A percentile compares a stretch with the other conserved stretches of the same genome.
These are phyloP conservation scores for Blastobotrys apis DNA, from an alignment of 1,139 yeast species.

Conservation along the genomic window DNA sequence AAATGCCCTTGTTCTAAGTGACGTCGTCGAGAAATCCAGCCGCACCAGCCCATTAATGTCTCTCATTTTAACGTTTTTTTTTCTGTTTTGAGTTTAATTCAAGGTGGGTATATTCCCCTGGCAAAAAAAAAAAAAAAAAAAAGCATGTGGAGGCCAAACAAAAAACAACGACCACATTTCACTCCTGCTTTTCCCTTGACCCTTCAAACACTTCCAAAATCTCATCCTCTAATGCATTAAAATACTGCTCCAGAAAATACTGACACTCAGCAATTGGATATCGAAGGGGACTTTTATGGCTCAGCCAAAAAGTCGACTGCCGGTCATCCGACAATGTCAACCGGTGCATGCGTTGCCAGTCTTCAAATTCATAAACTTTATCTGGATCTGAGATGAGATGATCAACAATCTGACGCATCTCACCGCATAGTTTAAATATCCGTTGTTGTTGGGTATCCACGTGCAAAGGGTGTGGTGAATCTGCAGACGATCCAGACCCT, in stretches of 20 bases:
- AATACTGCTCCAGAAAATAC: slow-evolving; percentile 49
- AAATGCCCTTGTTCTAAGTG: no score
- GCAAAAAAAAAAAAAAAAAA: no score
- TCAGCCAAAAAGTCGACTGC: slow-evolving; percentile 37
- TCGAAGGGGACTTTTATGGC: slow-evolving; percentile 28
- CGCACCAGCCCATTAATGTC: no score
- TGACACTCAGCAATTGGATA: slow-evolving; percentile 65
- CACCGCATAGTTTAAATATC: slow-evolving; percentile 2
- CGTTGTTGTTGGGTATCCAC: background rate
- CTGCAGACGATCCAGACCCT: background rate
- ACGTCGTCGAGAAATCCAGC: no score
- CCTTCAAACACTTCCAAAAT: no score
- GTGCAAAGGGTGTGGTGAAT: background rate
- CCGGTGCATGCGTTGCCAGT: slow-evolving; percentile 9
- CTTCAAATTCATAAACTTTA: slow-evolving; percentile 13
- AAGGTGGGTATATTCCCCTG: no score
- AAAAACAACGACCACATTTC: no score
- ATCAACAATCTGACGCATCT: slow-evolving; percentile 1
- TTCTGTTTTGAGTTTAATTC: no score
- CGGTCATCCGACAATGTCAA: background rate
- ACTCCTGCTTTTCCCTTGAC: no score
- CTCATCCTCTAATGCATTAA: slow-evolving; percentile 37
- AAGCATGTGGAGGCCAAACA: no score
- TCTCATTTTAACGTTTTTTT: no score
- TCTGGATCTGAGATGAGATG: slow-evolving; percentile 6